phyloP scores from a whole-genome alignment of 2,329 filamentous ascomycete genomes.

The Westerdykella aurantiaca region DNA sequence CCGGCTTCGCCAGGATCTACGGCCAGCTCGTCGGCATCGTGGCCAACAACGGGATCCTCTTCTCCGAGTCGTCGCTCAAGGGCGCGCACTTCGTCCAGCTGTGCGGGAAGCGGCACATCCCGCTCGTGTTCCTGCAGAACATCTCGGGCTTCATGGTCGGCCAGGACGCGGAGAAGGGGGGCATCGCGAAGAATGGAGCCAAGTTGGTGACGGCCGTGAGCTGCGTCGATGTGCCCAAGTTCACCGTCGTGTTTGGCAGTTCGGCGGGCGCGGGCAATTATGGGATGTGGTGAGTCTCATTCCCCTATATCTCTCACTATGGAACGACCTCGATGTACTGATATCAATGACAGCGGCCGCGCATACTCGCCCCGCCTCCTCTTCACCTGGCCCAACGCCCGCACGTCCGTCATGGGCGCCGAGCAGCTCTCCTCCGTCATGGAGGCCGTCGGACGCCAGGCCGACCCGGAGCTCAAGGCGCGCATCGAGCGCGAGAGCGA shows the following conservation, averaged over 20 bases:
- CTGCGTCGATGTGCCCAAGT: conserved; percentile 90
- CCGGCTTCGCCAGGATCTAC: conserved; percentile 81
- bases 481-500: conserved; percentile 89
- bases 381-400: conserved; percentile 98
- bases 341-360: conserved; percentile 55
- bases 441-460: conserved; percentile 82
- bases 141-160: conserved; percentile 99
- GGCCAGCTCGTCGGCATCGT: conserved; percentile 88
- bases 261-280: conserved; percentile 95
- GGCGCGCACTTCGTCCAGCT: conserved; percentile 96
- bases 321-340: conserved; percentile 1
- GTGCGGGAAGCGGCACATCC: conserved; percentile 82
- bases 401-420: conserved; percentile 90
- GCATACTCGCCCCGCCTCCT: conserved; percentile 88
- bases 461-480: conserved; percentile 72
- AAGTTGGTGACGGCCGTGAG: conserved; percentile 95
- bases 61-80: conserved; percentile 83
- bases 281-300: conserved; percentile 71
- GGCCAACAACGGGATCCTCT: conserved; percentile 93
- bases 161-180: conserved; percentile 81
- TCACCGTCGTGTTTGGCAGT: conserved; percentile 91
- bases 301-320: background rate
- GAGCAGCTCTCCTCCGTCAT: conserved; percentile 91
- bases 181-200: conserved; percentile 95
- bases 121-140: conserved; percentile 90